Evolutionary conservation across 352 stramenopile genomes (phyloP).

Genomic region (Phytopythium oedochilum): DNA sequence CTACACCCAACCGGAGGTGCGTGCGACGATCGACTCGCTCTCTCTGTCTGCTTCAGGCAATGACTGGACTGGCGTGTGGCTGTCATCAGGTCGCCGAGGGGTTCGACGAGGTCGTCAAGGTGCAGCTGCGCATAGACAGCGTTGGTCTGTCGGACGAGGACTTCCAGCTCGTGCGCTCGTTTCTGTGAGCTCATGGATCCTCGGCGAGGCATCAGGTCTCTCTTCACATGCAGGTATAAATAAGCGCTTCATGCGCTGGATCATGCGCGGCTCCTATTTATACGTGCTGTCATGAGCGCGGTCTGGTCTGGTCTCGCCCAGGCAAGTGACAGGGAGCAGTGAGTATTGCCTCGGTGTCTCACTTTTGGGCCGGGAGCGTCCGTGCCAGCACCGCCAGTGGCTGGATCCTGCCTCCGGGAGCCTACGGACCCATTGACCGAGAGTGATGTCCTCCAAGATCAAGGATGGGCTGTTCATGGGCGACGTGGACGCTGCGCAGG

Average conservation of each 20-base stretch:
- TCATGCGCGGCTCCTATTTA: background rate
- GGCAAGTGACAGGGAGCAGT: background rate
- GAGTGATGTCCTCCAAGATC: constrained; percentile 89
- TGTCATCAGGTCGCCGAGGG: constrained; percentile 53
- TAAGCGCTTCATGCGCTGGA: background rate
- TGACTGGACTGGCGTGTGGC: background rate
- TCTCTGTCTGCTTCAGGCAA: background rate
- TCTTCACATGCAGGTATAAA: constrained; percentile 2
- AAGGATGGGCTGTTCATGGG: constrained; percentile 94
- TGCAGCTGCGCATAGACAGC: constrained; percentile 52
- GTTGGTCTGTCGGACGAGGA: constrained; percentile 28
- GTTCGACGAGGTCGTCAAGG: constrained; percentile 64
- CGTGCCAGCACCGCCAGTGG: background rate
- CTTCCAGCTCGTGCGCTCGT: constrained; percentile 44
- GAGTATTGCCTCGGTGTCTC: background rate
- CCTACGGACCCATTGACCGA: background rate
- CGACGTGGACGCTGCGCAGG: constrained; percentile 89
- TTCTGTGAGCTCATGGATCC: constrained; percentile 9
- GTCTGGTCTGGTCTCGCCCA: background rate
- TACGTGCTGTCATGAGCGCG: background rate
- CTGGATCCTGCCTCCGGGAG: background rate
- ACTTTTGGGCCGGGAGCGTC: background rate
- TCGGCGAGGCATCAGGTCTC: background rate
- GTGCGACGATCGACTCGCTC: background rate
- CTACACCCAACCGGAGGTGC: constrained; percentile 37